These are phyloP conservation scores for Multifurca ochricompacta DNA, from an alignment of 768 basidiomycete species.

Conservation along the genomic window DNA sequence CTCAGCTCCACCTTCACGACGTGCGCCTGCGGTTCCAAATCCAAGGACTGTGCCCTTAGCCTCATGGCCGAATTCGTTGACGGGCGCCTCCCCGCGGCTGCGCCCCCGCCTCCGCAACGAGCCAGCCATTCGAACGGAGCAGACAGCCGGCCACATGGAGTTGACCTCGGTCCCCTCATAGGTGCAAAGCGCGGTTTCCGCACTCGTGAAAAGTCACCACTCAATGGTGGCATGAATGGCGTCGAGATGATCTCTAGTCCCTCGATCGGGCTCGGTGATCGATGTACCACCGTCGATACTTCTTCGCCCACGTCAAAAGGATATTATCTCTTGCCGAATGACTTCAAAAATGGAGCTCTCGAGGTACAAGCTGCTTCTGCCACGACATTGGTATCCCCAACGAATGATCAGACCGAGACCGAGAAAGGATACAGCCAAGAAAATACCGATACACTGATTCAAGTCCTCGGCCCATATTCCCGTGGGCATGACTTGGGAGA, in stretches of 20 bases:
- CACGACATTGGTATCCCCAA: conserved; percentile 15
- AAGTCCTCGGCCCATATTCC: background rate
- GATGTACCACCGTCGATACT: conserved; percentile 16
- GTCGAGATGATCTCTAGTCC: conserved; percentile 44
- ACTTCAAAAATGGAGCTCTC: background rate
- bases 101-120: conserved; percentile 24
- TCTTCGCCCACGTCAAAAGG: background rate
- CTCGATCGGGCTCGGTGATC: background rate
- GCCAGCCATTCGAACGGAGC: conserved; percentile 12
- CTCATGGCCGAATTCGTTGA: conserved; percentile 63
- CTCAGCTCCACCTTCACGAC: conserved; percentile 65
- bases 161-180: conserved; percentile 58
- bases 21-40: conserved; percentile 61
- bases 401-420: conserved; percentile 25
- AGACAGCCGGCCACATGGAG: conserved; percentile 11
- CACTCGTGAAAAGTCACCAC: conserved; percentile 48
- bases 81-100: conserved; percentile 26
- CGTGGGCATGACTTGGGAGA: conserved; percentile 1
- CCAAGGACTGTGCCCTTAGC: conserved; percentile 53
- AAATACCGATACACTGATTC: background rate
- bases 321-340: background rate
- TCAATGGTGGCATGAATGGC: conserved; percentile 55
- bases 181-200: conserved; percentile 53
- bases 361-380: background rate
- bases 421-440: conserved; percentile 24